These are phyloP conservation scores for Psilocybe sp. DNA, from an alignment of 768 basidiomycete genomes.

Conservation along the genomic window DNA sequence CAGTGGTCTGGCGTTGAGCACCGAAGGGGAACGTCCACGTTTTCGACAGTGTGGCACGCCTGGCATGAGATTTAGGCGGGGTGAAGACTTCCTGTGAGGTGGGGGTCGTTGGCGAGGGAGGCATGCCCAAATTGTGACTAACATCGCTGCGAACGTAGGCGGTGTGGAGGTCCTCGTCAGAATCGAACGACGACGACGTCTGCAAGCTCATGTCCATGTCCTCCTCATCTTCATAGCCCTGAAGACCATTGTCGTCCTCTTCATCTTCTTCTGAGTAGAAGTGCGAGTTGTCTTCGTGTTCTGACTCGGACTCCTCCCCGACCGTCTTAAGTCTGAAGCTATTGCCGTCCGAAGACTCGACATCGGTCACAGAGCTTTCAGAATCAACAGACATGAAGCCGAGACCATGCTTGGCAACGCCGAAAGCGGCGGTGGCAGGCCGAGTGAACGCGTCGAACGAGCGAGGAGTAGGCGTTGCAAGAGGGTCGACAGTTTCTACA, in stretches of 20 bases:
- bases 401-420: slow-evolving; percentile 39
- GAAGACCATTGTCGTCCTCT: slow-evolving; percentile 60
- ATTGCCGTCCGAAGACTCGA: slow-evolving; percentile 53
- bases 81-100: slow-evolving; percentile 22
- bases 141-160: slow-evolving; percentile 23
- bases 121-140: neutral
- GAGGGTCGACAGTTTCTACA: slow-evolving; percentile 17
- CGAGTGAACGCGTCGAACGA: slow-evolving; percentile 26
- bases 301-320: slow-evolving; percentile 52
- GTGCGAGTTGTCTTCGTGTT: slow-evolving; percentile 25
- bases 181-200: slow-evolving; percentile 54
- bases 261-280: slow-evolving; percentile 49
- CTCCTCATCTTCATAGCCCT: slow-evolving; percentile 69
- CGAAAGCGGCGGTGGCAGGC: slow-evolving; percentile 12
- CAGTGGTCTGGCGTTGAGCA: slow-evolving; percentile 29
- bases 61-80: slow-evolving; percentile 26
- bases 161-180: slow-evolving; percentile 44
- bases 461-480: slow-evolving; percentile 46
- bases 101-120: slow-evolving; percentile 20
- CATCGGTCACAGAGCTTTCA: slow-evolving; percentile 61
- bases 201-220: slow-evolving; percentile 50
- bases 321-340: slow-evolving; percentile 54
- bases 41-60: slow-evolving; percentile 54
- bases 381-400: slow-evolving; percentile 65
- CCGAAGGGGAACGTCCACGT: slow-evolving; percentile 63